Evolutionary conservation across 768 basidiomycete genomes (phyloP).

Genomic region (Chiua virens): DNA sequence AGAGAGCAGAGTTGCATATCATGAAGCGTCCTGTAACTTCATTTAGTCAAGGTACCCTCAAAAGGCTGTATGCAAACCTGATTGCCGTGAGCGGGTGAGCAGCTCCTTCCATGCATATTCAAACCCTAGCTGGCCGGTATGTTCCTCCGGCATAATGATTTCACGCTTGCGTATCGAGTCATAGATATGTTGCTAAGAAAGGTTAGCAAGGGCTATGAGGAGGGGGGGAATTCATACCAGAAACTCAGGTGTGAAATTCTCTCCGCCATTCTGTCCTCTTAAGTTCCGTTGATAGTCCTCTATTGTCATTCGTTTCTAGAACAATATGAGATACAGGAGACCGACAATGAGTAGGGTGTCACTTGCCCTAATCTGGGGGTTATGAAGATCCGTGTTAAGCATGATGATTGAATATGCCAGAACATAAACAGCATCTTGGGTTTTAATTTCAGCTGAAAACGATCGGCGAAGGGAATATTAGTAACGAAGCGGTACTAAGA

Average conservation of each 20-base stretch:
- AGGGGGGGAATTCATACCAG: conserved; percentile 49
- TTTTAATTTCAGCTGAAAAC: conserved; percentile 76
- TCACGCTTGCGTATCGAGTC: conserved; percentile 93
- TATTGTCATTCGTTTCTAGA: conserved; percentile 92
- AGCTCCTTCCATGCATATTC: conserved; percentile 99
- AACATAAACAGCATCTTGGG: conserved; percentile 91
- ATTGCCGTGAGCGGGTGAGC: conserved; percentile 73
- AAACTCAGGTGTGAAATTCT: conserved; percentile 83
- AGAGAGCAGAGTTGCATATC: conserved; percentile 73
- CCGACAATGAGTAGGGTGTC: conserved; percentile 1
- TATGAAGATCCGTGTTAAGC: conserved; percentile 97
- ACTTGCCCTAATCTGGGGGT: conserved; percentile 84
- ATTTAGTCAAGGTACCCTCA: conserved; percentile 5
- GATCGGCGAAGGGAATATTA: not conserved
- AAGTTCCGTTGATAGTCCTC: conserved; percentile 94
- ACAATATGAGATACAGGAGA: conserved; percentile 4
- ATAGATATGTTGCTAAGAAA: conserved; percentile 75
- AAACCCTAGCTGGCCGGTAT: conserved; percentile 93
- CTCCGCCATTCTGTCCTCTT: conserved; percentile 85
- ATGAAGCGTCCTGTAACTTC: conserved; percentile 58
- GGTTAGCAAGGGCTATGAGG: conserved; percentile 7
- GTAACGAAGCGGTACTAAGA: not conserved
- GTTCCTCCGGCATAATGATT: conserved; percentile 97
- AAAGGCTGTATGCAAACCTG: conserved; percentile 50
- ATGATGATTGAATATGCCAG: conserved; percentile 94